These are phyloP conservation scores for Aspergillus clavatus DNA, from an alignment of 2,329 filamentous ascomycete species.

Conservation along the genomic window DNA sequence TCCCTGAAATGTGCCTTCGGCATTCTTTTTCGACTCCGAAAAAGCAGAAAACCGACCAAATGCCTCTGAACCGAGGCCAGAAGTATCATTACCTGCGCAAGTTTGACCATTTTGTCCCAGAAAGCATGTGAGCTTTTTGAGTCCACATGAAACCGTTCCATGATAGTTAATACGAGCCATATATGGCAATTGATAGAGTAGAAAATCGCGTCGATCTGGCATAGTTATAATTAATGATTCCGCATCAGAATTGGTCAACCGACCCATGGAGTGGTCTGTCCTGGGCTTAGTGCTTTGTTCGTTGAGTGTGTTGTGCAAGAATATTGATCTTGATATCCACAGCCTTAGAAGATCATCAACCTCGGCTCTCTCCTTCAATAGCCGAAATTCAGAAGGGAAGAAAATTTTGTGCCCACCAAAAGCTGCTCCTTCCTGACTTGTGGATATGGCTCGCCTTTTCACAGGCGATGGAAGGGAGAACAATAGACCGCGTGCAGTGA, in stretches of 20 bases:
- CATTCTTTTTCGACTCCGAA: not conserved
- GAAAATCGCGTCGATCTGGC: constrained; percentile 34
- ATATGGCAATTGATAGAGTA: constrained; percentile 85
- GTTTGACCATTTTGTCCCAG: constrained; percentile 12
- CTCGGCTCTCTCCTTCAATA: constrained; percentile 82
- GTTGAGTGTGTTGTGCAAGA: constrained; percentile 32
- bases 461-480: constrained; percentile 84
- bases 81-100: constrained; percentile 16
- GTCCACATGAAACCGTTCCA: constrained; percentile 46
- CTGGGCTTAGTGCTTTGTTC: not conserved
- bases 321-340: constrained; percentile 35
- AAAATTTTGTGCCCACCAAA: constrained; percentile 81
- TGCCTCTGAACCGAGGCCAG: not conserved
- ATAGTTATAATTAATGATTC: constrained; percentile 22
- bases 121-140: constrained; percentile 62
- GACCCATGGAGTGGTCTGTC: not conserved
- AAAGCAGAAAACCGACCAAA: not conserved
- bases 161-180: constrained; percentile 59
- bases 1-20: not conserved
- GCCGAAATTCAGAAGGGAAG: constrained; percentile 75
- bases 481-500: constrained; percentile 78
- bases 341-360: constrained; percentile 60
- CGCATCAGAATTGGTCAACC: constrained; percentile 1
- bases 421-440: constrained; percentile 24
- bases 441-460: constrained; percentile 52